Evolutionary conservation across 805 yeast genomes (phyloP).

Genomic region (Barnettozyma pratensis): DNA sequence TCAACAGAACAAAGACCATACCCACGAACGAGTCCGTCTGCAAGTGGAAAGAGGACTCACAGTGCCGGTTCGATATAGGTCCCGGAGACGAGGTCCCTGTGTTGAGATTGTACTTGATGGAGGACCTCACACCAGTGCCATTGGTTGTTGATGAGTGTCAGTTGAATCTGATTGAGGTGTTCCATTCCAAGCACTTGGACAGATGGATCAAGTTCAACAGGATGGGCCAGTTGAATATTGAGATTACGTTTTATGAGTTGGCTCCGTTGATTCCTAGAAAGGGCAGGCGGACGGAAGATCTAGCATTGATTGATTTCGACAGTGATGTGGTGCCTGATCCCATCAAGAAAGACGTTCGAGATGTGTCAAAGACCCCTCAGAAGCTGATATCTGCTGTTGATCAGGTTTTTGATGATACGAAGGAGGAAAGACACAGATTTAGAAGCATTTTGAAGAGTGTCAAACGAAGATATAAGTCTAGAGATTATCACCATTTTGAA

Average conservation of each 20-base stretch:
- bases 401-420: slow-evolving; percentile 19
- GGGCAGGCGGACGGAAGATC: background rate
- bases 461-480: slow-evolving; percentile 17
- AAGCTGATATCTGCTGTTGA: slow-evolving; percentile 19
- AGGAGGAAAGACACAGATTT: slow-evolving; percentile 18
- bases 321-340: too few relatives aligned
- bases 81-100: slow-evolving; percentile 10
- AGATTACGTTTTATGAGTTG: slow-evolving; percentile 21
- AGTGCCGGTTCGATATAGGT: slow-evolving; percentile 20
- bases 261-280: slow-evolving; percentile 21
- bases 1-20: slow-evolving; percentile 11
- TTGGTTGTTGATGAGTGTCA: slow-evolving; percentile 15
- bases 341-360: too few relatives aligned
- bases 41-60: slow-evolving; percentile 22
- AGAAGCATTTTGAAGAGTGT: slow-evolving; percentile 16
- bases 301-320: background rate
- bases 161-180: slow-evolving; percentile 12
- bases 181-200: slow-evolving; percentile 12
- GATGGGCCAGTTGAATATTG: slow-evolving; percentile 16
- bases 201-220: slow-evolving; percentile 13
- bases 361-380: slow-evolving; percentile 3
- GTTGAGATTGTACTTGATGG: slow-evolving; percentile 17
- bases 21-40: background rate
- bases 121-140: slow-evolving; percentile 11
- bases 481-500: slow-evolving; percentile 1